Percentiles rank a stretch among this genome's conserved stretches.
Conservation (phyloP, 768 basidiomycete genomes). For the Pulveroboletus ravenelii region DNA sequence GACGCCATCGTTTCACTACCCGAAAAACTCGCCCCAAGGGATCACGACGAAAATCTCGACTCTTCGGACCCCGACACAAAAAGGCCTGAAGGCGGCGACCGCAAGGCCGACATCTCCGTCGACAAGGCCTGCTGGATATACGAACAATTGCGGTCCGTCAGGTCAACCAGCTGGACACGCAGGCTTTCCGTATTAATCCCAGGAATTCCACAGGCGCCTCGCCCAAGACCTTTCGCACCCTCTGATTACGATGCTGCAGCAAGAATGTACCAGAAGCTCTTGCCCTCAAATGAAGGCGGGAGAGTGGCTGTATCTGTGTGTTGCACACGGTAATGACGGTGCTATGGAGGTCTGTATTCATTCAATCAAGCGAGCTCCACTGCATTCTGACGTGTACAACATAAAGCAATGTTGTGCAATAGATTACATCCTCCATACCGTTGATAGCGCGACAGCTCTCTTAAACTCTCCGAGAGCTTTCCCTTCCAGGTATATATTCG, state of each 20-base stretch:
- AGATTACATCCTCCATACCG: constrained; percentile 89
- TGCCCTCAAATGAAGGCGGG: constrained; percentile 99
- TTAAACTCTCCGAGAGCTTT: constrained; percentile 89
- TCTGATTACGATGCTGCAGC: constrained; percentile 77
- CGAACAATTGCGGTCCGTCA: constrained; percentile 50
- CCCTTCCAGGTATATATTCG: constrained; percentile 67
- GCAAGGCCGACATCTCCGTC: constrained; percentile 51
- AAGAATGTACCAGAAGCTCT: constrained; percentile 77
- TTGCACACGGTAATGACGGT: constrained; percentile 87
- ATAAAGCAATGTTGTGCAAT: constrained; percentile 91
- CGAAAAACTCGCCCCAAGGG: constrained; percentile 35
- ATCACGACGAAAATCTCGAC: constrained; percentile 20
- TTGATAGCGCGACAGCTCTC: constrained; percentile 90
- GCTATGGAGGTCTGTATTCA: constrained; percentile 66
- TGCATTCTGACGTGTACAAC: constrained; percentile 15
- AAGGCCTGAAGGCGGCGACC: constrained; percentile 26
- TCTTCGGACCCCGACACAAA: constrained; percentile 30
- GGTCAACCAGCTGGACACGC: not conserved
- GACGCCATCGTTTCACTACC: constrained; percentile 77
- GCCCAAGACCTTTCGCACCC: constrained; percentile 86
- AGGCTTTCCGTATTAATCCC: not conserved
- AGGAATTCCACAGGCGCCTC: constrained; percentile 54
- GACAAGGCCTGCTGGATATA: constrained; percentile 87
- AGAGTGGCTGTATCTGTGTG: constrained; percentile 95
- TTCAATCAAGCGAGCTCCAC: not conserved